Base-by-base conservation (phyloP, 495 filamentous ascomycete species). In the Penicillium fimorum region DNA sequence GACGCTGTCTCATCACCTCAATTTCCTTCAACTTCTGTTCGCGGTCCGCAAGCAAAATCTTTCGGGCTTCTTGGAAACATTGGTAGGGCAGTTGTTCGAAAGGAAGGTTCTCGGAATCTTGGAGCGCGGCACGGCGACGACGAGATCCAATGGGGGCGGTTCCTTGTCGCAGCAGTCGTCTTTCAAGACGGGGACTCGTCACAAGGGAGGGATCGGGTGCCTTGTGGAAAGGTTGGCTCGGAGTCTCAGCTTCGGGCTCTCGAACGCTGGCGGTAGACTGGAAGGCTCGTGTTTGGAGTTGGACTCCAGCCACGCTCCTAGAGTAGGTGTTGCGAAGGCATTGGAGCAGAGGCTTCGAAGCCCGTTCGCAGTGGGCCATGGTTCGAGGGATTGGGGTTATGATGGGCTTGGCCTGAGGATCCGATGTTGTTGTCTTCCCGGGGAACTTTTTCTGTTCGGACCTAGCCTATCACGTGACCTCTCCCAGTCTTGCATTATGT, bases 1-100 rank as follows among this genome's bases (percentile, higher is more conserved):
- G 85, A 53, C 79, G 76, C 58, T 81, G 79, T 47, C 78, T 69
- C 70, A 85, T 81, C 40, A 71, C 71, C n/a, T 78, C 70, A 48
- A 92, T 87, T 50, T 83, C 75, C 56, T 74, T 72, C 44, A 93
- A 51, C 74, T 97, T 99, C 73, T 95, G 84, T 52, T 85, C 74
- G 15, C 94, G 84, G 72, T 99, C 94, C 58, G 80, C 81, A 49
- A 80, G 79, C 42, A 99, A 78, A 35, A 97, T 70, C 64, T 89
- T 88, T 52, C 92, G 86, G 40, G 94, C 94, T 72, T 96, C 90
- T 73, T 99, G 94, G 81, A 96, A 99, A 68, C 89, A 93, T 79
- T 97, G 92, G 74, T 95, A 96, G 33, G 92, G 92, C 59, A 96
- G 74, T 66, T 92, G 88, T 71, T 93, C 88, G 72, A 99, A 97